Conservation (phyloP, 2,329 filamentous ascomycete genomes). For the Ascochyta clinopodiicola region DNA sequence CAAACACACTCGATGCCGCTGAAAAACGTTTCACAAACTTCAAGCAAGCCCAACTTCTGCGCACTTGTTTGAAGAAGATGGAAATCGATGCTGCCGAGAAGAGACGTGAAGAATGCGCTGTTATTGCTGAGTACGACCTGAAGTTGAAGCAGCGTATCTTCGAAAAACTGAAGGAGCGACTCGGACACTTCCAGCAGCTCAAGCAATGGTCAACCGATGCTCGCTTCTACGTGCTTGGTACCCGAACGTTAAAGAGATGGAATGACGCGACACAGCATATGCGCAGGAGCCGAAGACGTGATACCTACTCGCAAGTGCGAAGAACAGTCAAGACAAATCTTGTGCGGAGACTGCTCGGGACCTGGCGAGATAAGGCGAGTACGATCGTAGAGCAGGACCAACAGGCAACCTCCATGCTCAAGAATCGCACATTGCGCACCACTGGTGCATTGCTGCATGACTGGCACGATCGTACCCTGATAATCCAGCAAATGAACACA, state of each 20-base stretch:
- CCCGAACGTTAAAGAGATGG: slow-evolving; percentile 59
- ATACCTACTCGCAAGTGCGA: slow-evolving; percentile 62
- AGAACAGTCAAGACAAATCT: slow-evolving; percentile 62
- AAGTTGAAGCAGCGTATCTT: slow-evolving; percentile 49
- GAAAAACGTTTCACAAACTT: slow-evolving; percentile 41
- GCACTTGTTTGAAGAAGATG: slow-evolving; percentile 35
- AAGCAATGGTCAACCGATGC: slow-evolving; percentile 62
- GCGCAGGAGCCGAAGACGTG: slow-evolving; percentile 60
- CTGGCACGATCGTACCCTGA: slow-evolving; percentile 52
- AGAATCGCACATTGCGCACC: slow-evolving; percentile 26
- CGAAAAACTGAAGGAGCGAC: slow-evolving; percentile 43
- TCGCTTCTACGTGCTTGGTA: slow-evolving; percentile 62
- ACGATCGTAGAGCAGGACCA: slow-evolving; percentile 26
- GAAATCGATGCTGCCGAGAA: slow-evolving; percentile 33
- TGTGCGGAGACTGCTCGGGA: slow-evolving; percentile 50
- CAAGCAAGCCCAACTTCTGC: slow-evolving; percentile 39
- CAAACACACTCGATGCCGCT: slow-evolving; percentile 37
- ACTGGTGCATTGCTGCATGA: slow-evolving; percentile 47
- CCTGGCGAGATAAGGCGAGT: slow-evolving; percentile 44
- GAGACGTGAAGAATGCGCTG: slow-evolving; percentile 43
- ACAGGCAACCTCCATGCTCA: slow-evolving; percentile 42
- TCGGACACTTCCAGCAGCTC: slow-evolving; percentile 55
- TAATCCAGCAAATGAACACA: slow-evolving; percentile 23
- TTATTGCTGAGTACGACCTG: slow-evolving; percentile 51
- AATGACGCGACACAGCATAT: slow-evolving; percentile 57